Base-by-base conservation (phyloP, 352 stramenopile species). In the Pythium rhizo-oryzae region DNA sequence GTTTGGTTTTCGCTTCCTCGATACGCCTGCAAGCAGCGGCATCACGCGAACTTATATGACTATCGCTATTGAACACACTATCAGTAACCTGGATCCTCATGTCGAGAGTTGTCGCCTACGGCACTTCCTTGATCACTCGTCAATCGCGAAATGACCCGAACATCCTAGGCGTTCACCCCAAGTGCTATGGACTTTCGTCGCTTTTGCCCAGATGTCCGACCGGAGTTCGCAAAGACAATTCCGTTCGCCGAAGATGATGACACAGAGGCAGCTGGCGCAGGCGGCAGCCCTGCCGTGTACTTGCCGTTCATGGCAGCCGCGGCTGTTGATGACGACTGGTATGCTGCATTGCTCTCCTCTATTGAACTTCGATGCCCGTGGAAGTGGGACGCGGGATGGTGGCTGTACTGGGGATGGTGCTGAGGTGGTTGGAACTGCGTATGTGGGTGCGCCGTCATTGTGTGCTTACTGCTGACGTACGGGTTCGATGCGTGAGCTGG, bases 161-260 rank as follows among this genome's bases (percentile, higher is more conserved):
- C 7, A 19, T 21, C 19, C 67, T 84, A 95, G 56, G 87, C 87
- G 74, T 95, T 95, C 56, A 95, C 87, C 46, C 85, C 87, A 8
- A 95, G 75, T 47, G 87, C 85, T 39, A 93, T 84, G 19, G 84
- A 87, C 59, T 83, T 90, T 66, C 85, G 85, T 50, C 85, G 81
- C 74, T 95, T 95, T 65, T 92, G 85, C 8, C 84, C 83, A 1
- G 87, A 90, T 49, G 82, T 78, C 28, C 85, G 80, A 67, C 62
- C 77, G 51, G 76, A 76, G 66, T 80, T 84, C 55, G 77, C 86
- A 65, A 77, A 84, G 30, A 75, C 78, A 33, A 86, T 80, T 18
- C 80, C 79, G 23, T 74, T 81, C n/a, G 56, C 47, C n/a, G 55
- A 28, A 16, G 61, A 58, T 8, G 61, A 66, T 11, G 61, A 47